A percentile compares a stretch with the other conserved stretches of the same genome.
Conservation (phyloP, 345 rosid genomes). For the Acer yangbiense region DNA sequence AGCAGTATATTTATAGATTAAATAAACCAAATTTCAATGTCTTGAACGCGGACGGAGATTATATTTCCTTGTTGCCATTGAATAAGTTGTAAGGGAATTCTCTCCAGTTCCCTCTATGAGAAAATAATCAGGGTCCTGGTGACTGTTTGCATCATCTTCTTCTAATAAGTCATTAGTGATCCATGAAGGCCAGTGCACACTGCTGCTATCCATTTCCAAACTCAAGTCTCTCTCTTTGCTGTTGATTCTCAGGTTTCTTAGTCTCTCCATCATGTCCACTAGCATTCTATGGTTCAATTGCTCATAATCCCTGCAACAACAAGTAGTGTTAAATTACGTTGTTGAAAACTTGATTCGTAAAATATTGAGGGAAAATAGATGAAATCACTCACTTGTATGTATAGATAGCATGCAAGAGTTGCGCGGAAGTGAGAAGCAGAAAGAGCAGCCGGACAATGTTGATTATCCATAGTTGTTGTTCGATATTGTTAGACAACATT, state of each 20-base stretch:
- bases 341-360: not conserved
- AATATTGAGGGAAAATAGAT: too few relatives aligned
- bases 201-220: not conserved
- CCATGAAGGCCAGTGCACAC: not conserved
- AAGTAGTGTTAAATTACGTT: not conserved
- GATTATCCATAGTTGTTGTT: constrained; percentile 47
- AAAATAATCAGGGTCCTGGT: not conserved
- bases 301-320: not conserved
- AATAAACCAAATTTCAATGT: not conserved
- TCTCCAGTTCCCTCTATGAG: not conserved
- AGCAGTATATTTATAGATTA: not conserved
- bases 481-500: constrained; percentile 38
- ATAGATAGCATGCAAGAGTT: constrained; percentile 62
- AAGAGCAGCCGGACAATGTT: constrained; percentile 43
- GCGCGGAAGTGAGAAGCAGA: constrained; percentile 42
- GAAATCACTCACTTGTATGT: constrained; percentile 57
- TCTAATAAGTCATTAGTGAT: not conserved
- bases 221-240: not conserved
- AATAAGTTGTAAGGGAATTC: not conserved
- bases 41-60: not conserved
- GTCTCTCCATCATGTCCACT: not conserved
- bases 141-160: not conserved
- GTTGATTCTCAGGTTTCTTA: not conserved
- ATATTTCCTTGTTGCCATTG: not conserved
- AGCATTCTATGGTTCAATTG: not conserved